Evolutionary conservation across 1,284 basidiomycete genomes (phyloP).

Genomic region (Marasmius sp.): DNA sequence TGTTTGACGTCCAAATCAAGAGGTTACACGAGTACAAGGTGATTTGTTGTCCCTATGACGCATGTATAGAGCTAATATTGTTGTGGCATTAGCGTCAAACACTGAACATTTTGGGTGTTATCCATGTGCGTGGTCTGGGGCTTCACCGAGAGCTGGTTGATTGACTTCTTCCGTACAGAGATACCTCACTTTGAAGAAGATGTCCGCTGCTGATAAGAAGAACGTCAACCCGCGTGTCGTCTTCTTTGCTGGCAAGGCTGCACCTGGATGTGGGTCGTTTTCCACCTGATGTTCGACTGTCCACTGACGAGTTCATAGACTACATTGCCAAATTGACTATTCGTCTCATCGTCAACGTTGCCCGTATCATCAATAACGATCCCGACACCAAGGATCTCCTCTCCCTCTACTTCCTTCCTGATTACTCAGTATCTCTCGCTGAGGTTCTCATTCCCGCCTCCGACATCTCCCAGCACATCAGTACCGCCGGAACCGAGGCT

Average conservation of each 20-base stretch:
- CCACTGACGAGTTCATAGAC: slow-evolving; percentile 36
- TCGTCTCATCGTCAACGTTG: slow-evolving; percentile 87
- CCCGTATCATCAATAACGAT: slow-evolving; percentile 82
- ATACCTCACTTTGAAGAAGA: slow-evolving; percentile 79
- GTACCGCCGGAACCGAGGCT: slow-evolving; percentile 91
- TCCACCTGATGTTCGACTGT: not conserved
- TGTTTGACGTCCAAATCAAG: slow-evolving; percentile 95
- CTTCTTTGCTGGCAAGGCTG: slow-evolving; percentile 90
- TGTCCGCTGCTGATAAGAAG: slow-evolving; percentile 76
- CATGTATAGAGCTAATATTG: not conserved
- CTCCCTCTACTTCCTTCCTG: slow-evolving; percentile 82
- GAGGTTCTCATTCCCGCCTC: slow-evolving; percentile 90
- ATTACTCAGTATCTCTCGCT: slow-evolving; percentile 87
- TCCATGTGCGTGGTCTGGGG: slow-evolving; percentile 57
- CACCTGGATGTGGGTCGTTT: slow-evolving; percentile 66
- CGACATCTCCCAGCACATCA: slow-evolving; percentile 92
- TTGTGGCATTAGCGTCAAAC: slow-evolving; percentile 64
- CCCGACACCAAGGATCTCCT: slow-evolving; percentile 84
- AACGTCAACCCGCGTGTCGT: slow-evolving; percentile 79
- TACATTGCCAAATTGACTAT: slow-evolving; percentile 88
- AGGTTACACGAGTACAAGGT: slow-evolving; percentile 89
- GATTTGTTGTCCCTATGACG: slow-evolving; percentile 2
- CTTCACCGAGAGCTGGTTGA: too few species aligned
- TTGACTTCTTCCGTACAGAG: slow-evolving; percentile 41
- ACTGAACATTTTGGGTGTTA: slow-evolving; percentile 82